phyloP scores from a whole-genome alignment of 164 flowering plant species.

The Macadamia tetraphylla region DNA sequence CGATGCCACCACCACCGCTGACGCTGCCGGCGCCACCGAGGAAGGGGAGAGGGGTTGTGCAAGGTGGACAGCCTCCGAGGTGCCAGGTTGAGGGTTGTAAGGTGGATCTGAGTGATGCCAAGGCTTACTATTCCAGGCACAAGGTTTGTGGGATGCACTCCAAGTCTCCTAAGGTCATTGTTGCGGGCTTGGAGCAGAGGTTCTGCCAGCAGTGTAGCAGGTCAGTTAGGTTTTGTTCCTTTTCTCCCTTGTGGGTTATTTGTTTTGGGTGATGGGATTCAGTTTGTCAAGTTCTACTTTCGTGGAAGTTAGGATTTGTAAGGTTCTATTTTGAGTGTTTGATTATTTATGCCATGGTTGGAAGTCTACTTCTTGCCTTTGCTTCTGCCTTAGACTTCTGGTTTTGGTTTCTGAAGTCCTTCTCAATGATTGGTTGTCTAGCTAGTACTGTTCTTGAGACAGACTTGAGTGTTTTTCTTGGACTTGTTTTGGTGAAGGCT shows the following conservation, averaged over 20 bases:
- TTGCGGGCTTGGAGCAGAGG: conserved; percentile 67
- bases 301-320: neutral
- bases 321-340: neutral
- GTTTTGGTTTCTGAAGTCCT: too few relatives aligned
- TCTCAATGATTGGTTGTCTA: too few relatives aligned
- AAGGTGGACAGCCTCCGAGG: conserved; percentile 60
- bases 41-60: conserved; percentile 39
- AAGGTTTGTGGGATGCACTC: conserved; percentile 87
- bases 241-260: neutral
- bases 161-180: conserved; percentile 64
- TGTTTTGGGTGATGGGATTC: neutral
- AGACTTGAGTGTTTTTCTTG: too few relatives aligned
- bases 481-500: too few relatives aligned
- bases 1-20: neutral
- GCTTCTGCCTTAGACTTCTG: too few relatives aligned
- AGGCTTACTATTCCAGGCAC: conserved; percentile 89
- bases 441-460: too few relatives aligned
- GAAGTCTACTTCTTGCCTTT: neutral
- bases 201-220: conserved; percentile 94
- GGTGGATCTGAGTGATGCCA: conserved; percentile 76
- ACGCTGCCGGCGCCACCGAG: conserved; percentile 23
- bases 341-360: neutral
- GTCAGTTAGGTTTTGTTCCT: conserved; percentile 22
- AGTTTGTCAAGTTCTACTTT: neutral
- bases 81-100: conserved; percentile 87